These are phyloP conservation scores for Malassezia sympodialis DNA, from an alignment of 1,284 basidiomycete species.

Conservation along the genomic window DNA sequence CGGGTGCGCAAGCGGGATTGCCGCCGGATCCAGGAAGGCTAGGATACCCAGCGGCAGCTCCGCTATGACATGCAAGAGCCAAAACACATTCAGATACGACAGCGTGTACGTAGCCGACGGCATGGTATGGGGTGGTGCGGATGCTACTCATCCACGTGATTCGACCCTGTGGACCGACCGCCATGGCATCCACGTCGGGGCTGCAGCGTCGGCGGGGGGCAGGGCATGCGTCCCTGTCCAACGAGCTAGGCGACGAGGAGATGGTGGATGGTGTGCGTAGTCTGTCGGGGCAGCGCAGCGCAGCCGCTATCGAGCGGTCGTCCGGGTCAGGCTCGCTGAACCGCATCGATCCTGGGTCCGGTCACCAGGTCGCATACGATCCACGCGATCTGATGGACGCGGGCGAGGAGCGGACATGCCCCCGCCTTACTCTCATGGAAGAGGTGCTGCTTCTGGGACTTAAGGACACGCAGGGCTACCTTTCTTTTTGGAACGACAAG, in stretches of 20 bases:
- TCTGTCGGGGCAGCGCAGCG: not conserved
- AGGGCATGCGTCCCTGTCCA: not conserved
- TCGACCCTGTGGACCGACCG: not conserved
- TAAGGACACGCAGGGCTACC: conserved; percentile 60
- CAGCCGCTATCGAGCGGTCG: not conserved
- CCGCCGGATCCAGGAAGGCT: not conserved
- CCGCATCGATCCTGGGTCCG: conserved; percentile 22
- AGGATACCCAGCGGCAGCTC: conserved; percentile 12
- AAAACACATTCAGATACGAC: conserved; percentile 16
- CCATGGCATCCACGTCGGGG: conserved; percentile 6
- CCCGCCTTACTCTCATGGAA: conserved; percentile 87
- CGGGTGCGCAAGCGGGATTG: not conserved
- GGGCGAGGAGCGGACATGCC: conserved; percentile 65
- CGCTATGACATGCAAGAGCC: conserved; percentile 14
- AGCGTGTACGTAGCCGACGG: not conserved
- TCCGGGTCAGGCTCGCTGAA: conserved; percentile 22
- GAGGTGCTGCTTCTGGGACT: conserved; percentile 83
- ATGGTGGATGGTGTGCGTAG: not conserved
- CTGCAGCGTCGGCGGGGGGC: conserved; percentile 14
- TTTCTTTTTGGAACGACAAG: conserved; percentile 48
- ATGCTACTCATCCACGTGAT: not conserved
- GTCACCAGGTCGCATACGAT: conserved; percentile 68
- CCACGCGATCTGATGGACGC: conserved; percentile 75
- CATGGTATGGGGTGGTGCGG: not conserved
- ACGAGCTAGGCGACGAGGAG: not conserved